These are phyloP conservation scores for Auricularia cornea DNA, from an alignment of 768 basidiomycete species.

Conservation along the genomic window DNA sequence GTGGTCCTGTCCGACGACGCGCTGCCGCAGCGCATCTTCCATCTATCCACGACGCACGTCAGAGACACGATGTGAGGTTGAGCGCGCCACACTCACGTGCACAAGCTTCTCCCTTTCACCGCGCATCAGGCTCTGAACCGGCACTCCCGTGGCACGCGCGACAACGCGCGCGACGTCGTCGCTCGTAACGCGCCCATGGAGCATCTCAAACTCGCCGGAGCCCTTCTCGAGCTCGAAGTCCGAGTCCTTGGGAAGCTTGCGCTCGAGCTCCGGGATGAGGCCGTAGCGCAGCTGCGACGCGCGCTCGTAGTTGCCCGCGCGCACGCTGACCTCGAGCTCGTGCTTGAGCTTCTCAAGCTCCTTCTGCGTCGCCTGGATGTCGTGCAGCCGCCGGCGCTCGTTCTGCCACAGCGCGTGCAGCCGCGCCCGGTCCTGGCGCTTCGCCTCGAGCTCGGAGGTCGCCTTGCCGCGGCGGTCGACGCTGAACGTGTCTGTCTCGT, in stretches of 20 bases:
- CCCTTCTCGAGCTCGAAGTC: constrained; percentile 34
- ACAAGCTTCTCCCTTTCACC: constrained; percentile 87
- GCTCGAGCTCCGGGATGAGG: constrained; percentile 74
- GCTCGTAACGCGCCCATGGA: constrained; percentile 83
- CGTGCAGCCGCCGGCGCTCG: constrained; percentile 60
- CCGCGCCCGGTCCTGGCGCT: constrained; percentile 52
- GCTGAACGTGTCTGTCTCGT: constrained; percentile 78
- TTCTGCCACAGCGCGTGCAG: constrained; percentile 60
- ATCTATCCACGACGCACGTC: constrained; percentile 41
- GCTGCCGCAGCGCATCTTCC: constrained; percentile 66
- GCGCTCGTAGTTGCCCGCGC: constrained; percentile 77
- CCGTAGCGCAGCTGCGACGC: constrained; percentile 80
- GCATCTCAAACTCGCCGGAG: constrained; percentile 48
- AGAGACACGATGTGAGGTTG: too few relatives aligned
- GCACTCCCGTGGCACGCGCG: constrained; percentile 83
- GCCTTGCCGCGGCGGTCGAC: constrained; percentile 63
- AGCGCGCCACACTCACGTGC: constrained; percentile 44
- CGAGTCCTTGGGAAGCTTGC: constrained; percentile 52
- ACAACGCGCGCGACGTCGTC: constrained; percentile 85
- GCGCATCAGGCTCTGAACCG: constrained; percentile 78
- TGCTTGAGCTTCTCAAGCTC: constrained; percentile 76
- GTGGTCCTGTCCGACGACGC: constrained; percentile 88
- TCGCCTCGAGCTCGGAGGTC: constrained; percentile 51
- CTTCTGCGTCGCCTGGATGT: constrained; percentile 64
- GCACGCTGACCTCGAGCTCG: constrained; percentile 80